phyloP scores from a whole-genome alignment of 2,329 filamentous ascomycete genomes.

The Cercospora zeae-maydis region DNA sequence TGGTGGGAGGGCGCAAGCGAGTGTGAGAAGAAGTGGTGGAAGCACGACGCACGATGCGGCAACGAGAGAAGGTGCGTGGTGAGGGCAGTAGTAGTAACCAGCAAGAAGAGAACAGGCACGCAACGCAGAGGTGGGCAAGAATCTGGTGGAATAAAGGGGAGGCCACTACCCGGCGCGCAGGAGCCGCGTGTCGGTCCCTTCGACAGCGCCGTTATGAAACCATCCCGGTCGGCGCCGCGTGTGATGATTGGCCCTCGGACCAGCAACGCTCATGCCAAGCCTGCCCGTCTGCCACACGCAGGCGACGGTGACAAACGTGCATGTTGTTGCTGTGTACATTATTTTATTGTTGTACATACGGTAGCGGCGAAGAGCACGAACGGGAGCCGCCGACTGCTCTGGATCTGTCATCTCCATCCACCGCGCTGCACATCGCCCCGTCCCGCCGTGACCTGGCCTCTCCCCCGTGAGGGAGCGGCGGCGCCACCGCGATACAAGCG shows the following conservation, averaged over 20 bases:
- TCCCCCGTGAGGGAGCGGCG: not conserved
- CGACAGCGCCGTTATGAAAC: not conserved
- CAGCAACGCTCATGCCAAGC: not conserved
- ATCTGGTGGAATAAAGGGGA: conserved; percentile 14
- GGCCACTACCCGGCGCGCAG: conserved; percentile 9
- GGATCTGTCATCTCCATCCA: too few relatives aligned
- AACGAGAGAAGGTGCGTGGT: conserved; percentile 18
- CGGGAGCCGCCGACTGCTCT: too few relatives aligned
- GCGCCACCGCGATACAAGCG: not conserved
- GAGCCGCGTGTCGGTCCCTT: conserved; percentile 2
- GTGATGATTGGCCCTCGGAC: conserved; percentile 3
- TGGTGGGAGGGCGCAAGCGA: conserved; percentile 9
- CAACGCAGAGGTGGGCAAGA: conserved; percentile 8
- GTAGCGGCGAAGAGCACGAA: too few relatives aligned
- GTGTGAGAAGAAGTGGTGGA: conserved; percentile 8
- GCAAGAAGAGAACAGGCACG: not conserved
- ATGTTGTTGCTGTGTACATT: too few relatives aligned
- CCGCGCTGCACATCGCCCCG: not conserved
- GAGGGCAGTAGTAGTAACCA: not conserved
- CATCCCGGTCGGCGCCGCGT: not conserved
- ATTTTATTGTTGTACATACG: too few relatives aligned
- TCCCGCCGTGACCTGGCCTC: not conserved
- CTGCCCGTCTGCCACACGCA: not conserved
- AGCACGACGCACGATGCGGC: conserved; percentile 7
- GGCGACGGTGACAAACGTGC: not conserved